A percentile compares a stretch with the other conserved stretches of the same genome.
Conservation (phyloP, 306 rosid genomes). For the Castanopsis chinensis region DNA sequence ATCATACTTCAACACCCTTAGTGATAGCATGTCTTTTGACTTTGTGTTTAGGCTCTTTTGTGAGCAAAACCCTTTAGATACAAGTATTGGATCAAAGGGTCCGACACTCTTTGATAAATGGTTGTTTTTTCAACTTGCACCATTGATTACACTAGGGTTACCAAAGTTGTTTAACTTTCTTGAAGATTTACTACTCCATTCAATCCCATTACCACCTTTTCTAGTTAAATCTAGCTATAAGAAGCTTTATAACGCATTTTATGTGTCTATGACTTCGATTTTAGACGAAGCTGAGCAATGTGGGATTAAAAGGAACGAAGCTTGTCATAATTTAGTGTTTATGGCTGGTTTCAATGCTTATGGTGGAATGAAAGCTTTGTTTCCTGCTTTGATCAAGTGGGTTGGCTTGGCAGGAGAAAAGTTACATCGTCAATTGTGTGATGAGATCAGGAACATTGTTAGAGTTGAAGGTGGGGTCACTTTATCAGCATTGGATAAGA, state of each 20-base stretch:
- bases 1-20: slow-evolving; percentile 25
- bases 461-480: slow-evolving; percentile 40
- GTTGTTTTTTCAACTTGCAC: slow-evolving; percentile 55
- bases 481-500: slow-evolving; percentile 33
- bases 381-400: slow-evolving; percentile 61
- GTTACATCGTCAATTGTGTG: slow-evolving; percentile 44
- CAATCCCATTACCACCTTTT: slow-evolving; percentile 45
- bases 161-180: slow-evolving; percentile 38
- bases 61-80: slow-evolving; percentile 24
- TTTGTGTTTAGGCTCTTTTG: slow-evolving; percentile 47
- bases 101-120: slow-evolving; percentile 33
- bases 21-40: slow-evolving; percentile 34
- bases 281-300: slow-evolving; percentile 51
- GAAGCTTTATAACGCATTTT: slow-evolving; percentile 39
- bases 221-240: slow-evolving; percentile 42
- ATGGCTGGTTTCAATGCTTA: slow-evolving; percentile 62
- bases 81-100: slow-evolving; percentile 33
- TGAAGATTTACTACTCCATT: slow-evolving; percentile 50
- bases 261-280: slow-evolving; percentile 12
- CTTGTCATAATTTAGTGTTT: slow-evolving; percentile 66
- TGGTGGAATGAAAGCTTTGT: slow-evolving; percentile 59
- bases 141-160: slow-evolving; percentile 36
- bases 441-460: slow-evolving; percentile 58
- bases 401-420: slow-evolving; percentile 46
- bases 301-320: slow-evolving; percentile 55